These are phyloP conservation scores for Breviolum minutum DNA, from an alignment of 73 alveolate genomes.

Conservation along the genomic window DNA sequence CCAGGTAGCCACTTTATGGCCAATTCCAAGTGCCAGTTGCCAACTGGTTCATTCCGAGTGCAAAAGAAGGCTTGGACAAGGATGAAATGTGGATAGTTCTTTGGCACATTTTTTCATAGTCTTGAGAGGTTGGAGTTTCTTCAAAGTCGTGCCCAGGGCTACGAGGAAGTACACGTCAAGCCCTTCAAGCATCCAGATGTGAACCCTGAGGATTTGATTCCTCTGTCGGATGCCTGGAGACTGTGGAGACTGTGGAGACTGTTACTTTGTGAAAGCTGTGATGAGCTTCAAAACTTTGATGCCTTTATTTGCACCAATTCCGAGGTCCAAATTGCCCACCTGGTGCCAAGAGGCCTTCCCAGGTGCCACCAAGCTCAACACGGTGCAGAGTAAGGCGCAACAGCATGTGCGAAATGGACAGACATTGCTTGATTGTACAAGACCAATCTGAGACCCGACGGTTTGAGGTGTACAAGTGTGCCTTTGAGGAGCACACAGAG, in stretches of 20 bases:
- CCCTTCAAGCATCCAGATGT: slow-evolving; percentile 96
- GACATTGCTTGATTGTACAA: background rate
- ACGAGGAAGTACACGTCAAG: slow-evolving; percentile 98
- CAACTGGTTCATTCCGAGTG: slow-evolving; percentile 97
- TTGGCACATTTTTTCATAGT: background rate
- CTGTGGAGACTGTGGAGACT: background rate
- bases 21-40: slow-evolving; percentile 97
- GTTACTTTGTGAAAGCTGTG: background rate
- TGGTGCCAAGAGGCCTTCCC: slow-evolving; percentile 99
- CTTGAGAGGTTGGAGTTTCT: background rate
- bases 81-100: background rate
- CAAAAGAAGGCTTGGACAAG: slow-evolving; percentile 94
- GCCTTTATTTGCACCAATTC: background rate
- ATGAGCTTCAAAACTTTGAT: background rate
- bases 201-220: slow-evolving; percentile 96
- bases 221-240: slow-evolving; percentile 82
- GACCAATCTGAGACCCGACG: background rate
- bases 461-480: slow-evolving; percentile 96
- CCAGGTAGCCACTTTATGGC: slow-evolving; percentile 97
- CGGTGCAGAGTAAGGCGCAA: slow-evolving; percentile 97
- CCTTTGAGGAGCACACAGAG: slow-evolving; percentile 98
- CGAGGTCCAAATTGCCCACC: slow-evolving; percentile 97
- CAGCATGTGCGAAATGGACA: background rate
- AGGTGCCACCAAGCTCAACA: slow-evolving; percentile 96
- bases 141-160: slow-evolving; percentile 95